phyloP scores from a whole-genome alignment of 805 yeast species.

The Ogataea haglerorum region DNA sequence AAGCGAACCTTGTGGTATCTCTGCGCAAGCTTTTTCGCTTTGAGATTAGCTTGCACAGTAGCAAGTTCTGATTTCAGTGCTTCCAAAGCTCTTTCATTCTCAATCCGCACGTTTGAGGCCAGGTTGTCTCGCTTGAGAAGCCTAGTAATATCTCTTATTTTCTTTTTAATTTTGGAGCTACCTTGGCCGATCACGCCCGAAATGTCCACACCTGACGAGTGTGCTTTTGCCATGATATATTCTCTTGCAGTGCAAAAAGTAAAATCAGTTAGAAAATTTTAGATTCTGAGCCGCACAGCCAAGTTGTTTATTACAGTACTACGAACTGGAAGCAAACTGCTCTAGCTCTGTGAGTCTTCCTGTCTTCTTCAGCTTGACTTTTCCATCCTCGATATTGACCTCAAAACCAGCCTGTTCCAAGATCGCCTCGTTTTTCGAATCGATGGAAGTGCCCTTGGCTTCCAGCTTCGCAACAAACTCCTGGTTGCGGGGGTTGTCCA shows the following conservation, averaged over 20 bases:
- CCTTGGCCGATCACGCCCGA: constrained; percentile 31
- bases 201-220: constrained; percentile 24
- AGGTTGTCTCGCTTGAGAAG: constrained; percentile 53
- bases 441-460: constrained; percentile 62
- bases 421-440: constrained; percentile 44
- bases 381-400: constrained; percentile 69
- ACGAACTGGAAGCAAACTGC: constrained; percentile 1
- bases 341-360: constrained; percentile 17
- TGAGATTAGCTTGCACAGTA: constrained; percentile 37
- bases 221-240: constrained; percentile 1
- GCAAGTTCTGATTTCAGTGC: constrained; percentile 46
- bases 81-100: constrained; percentile 44
- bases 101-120: constrained; percentile 52
- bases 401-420: constrained; percentile 70
- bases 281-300: constrained; percentile 4
- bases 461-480: constrained; percentile 71
- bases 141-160: constrained; percentile 82
- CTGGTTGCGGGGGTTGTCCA: constrained; percentile 68
- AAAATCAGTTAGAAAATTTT: neutral
- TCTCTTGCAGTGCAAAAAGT: neutral
- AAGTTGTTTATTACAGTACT: neutral
- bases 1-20: constrained; percentile 93
- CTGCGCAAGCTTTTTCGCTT: constrained; percentile 45
- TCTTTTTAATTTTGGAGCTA: constrained; percentile 64
- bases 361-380: constrained; percentile 48